Evolutionary conservation across 768 basidiomycete genomes (phyloP).

Genomic region (Psilocybe tampanensis): DNA sequence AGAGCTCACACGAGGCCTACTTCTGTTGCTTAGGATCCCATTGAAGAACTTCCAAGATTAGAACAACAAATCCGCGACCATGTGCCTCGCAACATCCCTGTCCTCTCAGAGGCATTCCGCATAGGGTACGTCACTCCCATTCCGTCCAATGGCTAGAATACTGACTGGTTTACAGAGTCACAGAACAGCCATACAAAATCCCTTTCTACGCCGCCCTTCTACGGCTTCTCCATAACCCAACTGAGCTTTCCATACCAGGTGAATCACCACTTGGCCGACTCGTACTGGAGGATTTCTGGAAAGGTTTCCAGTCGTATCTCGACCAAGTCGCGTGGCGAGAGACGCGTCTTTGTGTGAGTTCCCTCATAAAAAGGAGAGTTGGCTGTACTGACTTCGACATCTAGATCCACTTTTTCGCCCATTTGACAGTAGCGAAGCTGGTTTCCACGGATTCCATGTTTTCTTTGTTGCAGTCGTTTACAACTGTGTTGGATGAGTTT

Average conservation of each 20-base stretch:
- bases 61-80: conserved; percentile 68
- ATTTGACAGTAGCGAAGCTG: conserved; percentile 75
- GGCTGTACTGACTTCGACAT: conserved; percentile 11
- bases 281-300: conserved; percentile 87
- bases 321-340: conserved; percentile 93
- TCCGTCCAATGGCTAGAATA: conserved; percentile 9
- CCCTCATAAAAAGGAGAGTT: background rate
- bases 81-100: conserved; percentile 57
- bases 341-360: conserved; percentile 80
- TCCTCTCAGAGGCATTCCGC: conserved; percentile 74
- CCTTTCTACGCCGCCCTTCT: conserved; percentile 86
- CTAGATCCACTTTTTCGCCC: conserved; percentile 95
- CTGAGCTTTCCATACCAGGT: conserved; percentile 38
- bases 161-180: conserved; percentile 54
- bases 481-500: conserved; percentile 86
- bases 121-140: conserved; percentile 50
- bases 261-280: conserved; percentile 62
- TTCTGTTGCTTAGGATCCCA: conserved; percentile 52
- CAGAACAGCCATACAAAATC: conserved; percentile 93
- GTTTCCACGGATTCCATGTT: conserved; percentile 81
- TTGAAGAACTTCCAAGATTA: conserved; percentile 68
- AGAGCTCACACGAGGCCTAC: conserved; percentile 9
- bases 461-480: conserved; percentile 80
- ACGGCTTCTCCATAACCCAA: conserved; percentile 60
- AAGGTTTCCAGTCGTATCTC: conserved; percentile 85